Conservation (phyloP, 306 rosid species). For the Casuarina cunninghamiana region DNA sequence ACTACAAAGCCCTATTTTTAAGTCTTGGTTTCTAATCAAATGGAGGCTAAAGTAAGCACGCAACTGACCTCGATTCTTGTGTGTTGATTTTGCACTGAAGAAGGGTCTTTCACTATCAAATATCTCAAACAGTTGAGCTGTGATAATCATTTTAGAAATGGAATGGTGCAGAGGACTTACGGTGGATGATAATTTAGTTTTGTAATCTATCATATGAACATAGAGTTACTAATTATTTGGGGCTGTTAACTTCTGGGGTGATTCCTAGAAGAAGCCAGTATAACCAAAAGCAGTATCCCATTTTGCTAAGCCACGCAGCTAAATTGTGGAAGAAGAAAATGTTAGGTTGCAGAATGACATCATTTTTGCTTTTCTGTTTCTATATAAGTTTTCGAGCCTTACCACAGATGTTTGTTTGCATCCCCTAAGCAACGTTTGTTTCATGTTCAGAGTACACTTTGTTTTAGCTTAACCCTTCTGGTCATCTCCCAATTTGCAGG, state of each 20-base stretch:
- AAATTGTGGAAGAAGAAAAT: background rate
- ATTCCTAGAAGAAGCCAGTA: background rate
- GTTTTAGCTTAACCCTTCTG: slow-evolving; percentile 9
- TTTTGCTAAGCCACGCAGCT: background rate
- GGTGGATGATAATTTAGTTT: background rate
- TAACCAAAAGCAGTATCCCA: background rate
- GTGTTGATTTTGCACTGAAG: background rate
- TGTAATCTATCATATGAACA: background rate
- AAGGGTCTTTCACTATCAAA: background rate
- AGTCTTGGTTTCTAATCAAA: background rate
- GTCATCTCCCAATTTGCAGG: slow-evolving; percentile 44
- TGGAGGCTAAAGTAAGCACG: background rate
- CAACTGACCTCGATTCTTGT: background rate
- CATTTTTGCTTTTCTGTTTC: background rate
- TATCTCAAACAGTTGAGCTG: background rate
- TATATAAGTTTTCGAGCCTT: background rate
- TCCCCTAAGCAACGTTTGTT: background rate
- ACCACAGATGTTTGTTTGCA: background rate
- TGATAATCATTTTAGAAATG: background rate
- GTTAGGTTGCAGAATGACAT: background rate
- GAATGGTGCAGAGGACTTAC: background rate
- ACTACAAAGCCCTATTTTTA: background rate
- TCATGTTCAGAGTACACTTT: slow-evolving; percentile 3
- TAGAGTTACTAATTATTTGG: background rate
- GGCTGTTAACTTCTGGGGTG: slow-evolving; percentile 5